Conservation (phyloP, 2,329 filamentous ascomycete genomes). For the Aspergillus sp. region DNA sequence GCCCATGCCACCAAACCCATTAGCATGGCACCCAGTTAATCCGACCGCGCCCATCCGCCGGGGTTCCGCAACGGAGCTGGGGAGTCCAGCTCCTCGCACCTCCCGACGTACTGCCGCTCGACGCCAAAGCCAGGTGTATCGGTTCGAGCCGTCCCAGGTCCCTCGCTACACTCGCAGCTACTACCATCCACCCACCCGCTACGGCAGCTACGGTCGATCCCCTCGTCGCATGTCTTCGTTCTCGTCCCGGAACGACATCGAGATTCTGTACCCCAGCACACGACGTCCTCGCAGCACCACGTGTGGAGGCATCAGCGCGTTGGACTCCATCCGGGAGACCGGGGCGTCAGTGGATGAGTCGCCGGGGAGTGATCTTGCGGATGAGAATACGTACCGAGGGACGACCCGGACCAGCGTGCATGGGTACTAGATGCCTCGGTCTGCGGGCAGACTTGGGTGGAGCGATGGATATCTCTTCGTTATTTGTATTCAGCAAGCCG, state of each 20-base stretch:
- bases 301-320: conserved; percentile 20
- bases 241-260: conserved; percentile 31
- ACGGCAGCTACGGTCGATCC: conserved; percentile 21
- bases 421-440: conserved; percentile 8
- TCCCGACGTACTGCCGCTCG: conserved; percentile 10
- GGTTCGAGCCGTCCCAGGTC: conserved; percentile 23
- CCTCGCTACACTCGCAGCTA: conserved; percentile 31
- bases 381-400: conserved; percentile 29
- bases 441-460: conserved; percentile 22
- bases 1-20: conserved; percentile 16
- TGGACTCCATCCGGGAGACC: conserved; percentile 34
- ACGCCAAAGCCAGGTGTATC: conserved; percentile 19
- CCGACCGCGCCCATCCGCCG: conserved; percentile 8
- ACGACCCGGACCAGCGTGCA: conserved; percentile 29
- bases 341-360: conserved; percentile 27
- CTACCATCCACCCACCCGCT: conserved; percentile 22
- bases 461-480: not conserved
- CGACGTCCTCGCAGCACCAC: conserved; percentile 35
- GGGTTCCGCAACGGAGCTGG: conserved; percentile 8
- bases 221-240: conserved; percentile 20
- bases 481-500: not conserved
- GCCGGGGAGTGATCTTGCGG: conserved; percentile 14
- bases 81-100: conserved; percentile 11
- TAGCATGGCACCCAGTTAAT: conserved; percentile 5
- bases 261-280: conserved; percentile 34